These are phyloP conservation scores for Mycena crocata DNA, from an alignment of 768 basidiomycete genomes.

Conservation along the genomic window DNA sequence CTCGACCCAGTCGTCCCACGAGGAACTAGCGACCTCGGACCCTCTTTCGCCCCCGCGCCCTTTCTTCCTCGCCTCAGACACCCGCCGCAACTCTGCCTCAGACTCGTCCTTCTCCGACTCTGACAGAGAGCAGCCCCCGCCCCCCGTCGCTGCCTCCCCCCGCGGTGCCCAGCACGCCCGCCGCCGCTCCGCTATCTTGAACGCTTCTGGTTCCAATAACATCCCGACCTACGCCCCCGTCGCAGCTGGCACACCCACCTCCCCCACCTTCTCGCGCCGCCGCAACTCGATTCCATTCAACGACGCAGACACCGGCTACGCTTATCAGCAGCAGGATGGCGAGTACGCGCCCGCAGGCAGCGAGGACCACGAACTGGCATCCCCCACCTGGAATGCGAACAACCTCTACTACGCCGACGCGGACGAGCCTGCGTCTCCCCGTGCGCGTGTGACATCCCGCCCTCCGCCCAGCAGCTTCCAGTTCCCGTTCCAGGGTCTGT, in stretches of 20 bases:
- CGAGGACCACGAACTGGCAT: conserved; percentile 32
- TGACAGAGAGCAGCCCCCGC: conserved; percentile 3
- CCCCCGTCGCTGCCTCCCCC: not conserved
- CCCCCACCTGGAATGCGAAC: conserved; percentile 37
- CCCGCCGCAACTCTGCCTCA: conserved; percentile 13
- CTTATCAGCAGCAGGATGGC: conserved; percentile 11
- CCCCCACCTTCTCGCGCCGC: conserved; percentile 14
- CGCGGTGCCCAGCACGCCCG: conserved; percentile 3
- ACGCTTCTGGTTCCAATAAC: not conserved
- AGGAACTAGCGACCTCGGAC: not conserved
- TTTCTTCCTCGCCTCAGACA: conserved; percentile 13
- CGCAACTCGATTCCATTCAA: conserved; percentile 17
- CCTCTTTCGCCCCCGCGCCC: conserved; percentile 26
- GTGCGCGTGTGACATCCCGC: conserved; percentile 10
- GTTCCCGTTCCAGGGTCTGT: conserved; percentile 52
- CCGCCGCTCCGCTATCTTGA: conserved; percentile 14
- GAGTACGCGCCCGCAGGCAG: conserved; percentile 22
- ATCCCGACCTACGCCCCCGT: conserved; percentile 16
- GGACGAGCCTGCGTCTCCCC: conserved; percentile 26
- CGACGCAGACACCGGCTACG: not conserved
- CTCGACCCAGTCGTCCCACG: not conserved
- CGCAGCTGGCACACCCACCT: not conserved
- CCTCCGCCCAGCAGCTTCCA: conserved; percentile 56
- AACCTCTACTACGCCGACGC: conserved; percentile 28
- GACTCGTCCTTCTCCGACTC: conserved; percentile 28